A percentile compares a stretch with the other conserved stretches of the same genome.
Evolutionary conservation across 2,329 filamentous ascomycete species (phyloP).

Genomic region (Cordyceps militaris): DNA sequence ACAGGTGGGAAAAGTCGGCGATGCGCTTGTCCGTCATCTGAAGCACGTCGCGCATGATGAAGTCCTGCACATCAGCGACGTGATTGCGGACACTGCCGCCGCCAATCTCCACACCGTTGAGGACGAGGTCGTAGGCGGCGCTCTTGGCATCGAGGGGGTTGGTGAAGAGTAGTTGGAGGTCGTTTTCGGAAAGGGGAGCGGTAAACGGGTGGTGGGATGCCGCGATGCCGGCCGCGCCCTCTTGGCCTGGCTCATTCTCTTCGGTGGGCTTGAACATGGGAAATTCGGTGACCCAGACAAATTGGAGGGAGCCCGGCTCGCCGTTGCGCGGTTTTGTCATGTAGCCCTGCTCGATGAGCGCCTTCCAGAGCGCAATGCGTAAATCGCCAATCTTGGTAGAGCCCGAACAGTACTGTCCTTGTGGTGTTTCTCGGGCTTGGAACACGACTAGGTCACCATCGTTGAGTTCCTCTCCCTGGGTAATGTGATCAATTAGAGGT

Average conservation of each 20-base stretch:
- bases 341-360: conserved; percentile 56
- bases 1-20: conserved; percentile 75
- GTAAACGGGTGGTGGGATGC: conserved; percentile 97
- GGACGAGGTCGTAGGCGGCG: conserved; percentile 91
- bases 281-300: conserved; percentile 85
- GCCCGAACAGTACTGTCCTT: conserved; percentile 49
- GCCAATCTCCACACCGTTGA: conserved; percentile 91
- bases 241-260: conserved; percentile 64
- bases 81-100: conserved; percentile 93
- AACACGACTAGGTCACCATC: conserved; percentile 72
- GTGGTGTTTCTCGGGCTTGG: conserved; percentile 63
- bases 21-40: conserved; percentile 67
- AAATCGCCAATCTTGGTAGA: conserved; percentile 67
- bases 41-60: conserved; percentile 75
- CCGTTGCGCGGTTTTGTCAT: conserved; percentile 37
- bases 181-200: conserved; percentile 63
- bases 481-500: conserved; percentile 37
- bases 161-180: conserved; percentile 66
- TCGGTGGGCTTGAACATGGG: conserved; percentile 80
- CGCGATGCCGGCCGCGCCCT: conserved; percentile 69
- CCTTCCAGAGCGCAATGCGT: conserved; percentile 61
- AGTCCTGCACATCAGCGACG: conserved; percentile 72
- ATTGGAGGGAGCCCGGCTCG: conserved; percentile 45
- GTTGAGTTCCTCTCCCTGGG: conserved; percentile 36
- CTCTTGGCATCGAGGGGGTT: conserved; percentile 67